Evolutionary conservation across 2,329 filamentous ascomycete species (phyloP), one percentile per base, ranked within the genome.

Genomic region (Lecanoromycetidae sp.): DNA sequence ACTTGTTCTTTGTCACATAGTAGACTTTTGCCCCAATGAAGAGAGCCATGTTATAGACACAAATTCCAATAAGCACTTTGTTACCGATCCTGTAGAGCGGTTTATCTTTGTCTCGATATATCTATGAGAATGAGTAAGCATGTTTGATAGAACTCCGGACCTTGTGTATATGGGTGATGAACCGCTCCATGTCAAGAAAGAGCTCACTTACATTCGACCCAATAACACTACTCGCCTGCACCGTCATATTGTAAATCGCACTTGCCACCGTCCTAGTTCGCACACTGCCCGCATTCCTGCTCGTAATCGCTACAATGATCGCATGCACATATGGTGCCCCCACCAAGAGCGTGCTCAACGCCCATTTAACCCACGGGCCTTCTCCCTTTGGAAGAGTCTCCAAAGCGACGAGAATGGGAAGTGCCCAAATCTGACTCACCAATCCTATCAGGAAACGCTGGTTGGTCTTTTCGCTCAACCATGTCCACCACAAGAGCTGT

Each of bases 301-400:
- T 68, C 4, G 65, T 66, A 47, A 68, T 64, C 4, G 66, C 65
- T 26, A 68, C 66, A 10, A 61, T 59, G 13, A 77, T 67, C 2
- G 76, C 74, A 54, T 79, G 76, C 44, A 76, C 72, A 55, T 79
- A 79, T 0, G 76, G 76, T 48, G 72, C 70, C 2, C 74, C 73
- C 9, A 74, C 66, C 26, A 78, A 65, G 32, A 79, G 56, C 1
- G 71, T 72, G 13, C 72, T 63, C 25, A 77, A 58, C 1, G 65
- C 61, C 62, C 70, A 79, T 13, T 73, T 63, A 0, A 60, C 61
- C 76, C 76, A 79, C 12, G 71, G 62, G 17, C 67, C 66, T 1
- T 68, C 69, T 9, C 67, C 61, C 9, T 47, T 55, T 19, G 56
- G 55, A 0, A 78, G 58, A 0, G 67, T 64, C 29, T 74, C 63